phyloP scores from a whole-genome alignment of 148 eudicot genomes.

The Silene uniflora region DNA sequence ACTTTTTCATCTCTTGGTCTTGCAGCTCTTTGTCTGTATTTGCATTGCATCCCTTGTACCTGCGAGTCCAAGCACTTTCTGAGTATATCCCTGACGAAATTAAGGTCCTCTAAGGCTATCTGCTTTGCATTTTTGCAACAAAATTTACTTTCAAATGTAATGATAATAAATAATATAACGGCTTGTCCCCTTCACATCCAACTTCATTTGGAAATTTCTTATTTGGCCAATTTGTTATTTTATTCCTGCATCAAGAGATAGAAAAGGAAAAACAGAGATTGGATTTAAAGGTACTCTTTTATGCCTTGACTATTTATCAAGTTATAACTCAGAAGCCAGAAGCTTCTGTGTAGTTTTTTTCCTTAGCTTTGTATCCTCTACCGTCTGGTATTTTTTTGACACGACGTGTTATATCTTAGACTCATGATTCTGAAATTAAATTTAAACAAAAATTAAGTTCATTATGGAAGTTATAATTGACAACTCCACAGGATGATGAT shows the following conservation, averaged over 20 bases:
- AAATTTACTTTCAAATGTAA: background rate
- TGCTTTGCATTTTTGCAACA: conserved; percentile 3
- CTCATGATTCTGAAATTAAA: too few relatives aligned
- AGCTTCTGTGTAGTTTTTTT: too few relatives aligned
- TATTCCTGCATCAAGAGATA: conserved; percentile 66
- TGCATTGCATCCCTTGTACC: conserved; percentile 93
- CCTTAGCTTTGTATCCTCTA: too few relatives aligned
- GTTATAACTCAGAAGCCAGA: conserved; percentile 6
- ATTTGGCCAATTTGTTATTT: conserved; percentile 6
- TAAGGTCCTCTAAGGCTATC: conserved; percentile 42
- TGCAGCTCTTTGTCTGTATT: conserved; percentile 96
- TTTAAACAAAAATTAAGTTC: background rate
- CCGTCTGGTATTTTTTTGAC: background rate
- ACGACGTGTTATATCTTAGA: background rate
- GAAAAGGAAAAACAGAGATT: conserved; percentile 47
- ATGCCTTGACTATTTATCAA: background rate
- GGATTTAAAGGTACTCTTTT: conserved; percentile 59
- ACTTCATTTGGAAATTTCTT: background rate
- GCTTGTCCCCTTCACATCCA: background rate
- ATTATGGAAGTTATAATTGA: background rate
- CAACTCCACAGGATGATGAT: conserved; percentile 70
- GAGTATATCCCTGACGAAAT: conserved; percentile 67
- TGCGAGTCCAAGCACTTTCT: conserved; percentile 81
- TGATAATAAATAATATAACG: background rate
- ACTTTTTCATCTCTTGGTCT: conserved; percentile 15